Evolutionary conservation across 2,329 filamentous ascomycete species (phyloP).

Genomic region (Colletotrichum tropicicola): DNA sequence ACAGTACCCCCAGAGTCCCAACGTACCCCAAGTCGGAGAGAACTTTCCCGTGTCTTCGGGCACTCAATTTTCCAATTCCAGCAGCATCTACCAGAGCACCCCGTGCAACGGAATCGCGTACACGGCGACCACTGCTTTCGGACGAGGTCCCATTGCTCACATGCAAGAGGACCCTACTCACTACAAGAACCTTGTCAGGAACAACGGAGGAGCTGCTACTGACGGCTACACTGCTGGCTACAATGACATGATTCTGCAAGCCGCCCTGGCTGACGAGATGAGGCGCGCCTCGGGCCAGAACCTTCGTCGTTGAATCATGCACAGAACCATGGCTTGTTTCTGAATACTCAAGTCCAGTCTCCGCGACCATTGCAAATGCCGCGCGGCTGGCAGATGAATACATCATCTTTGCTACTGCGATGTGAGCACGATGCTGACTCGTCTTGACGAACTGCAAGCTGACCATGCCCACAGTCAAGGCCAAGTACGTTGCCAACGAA

Average conservation of each 20-base stretch:
- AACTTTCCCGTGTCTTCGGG: constrained; percentile 36
- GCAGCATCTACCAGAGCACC: constrained; percentile 60
- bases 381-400: constrained; percentile 12
- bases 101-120: constrained; percentile 41
- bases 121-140: constrained; percentile 25
- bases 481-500: background rate
- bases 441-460: background rate
- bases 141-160: constrained; percentile 19
- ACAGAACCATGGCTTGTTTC: background rate
- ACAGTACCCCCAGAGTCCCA: constrained; percentile 26
- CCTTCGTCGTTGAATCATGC: constrained; percentile 14
- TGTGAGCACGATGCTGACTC: constrained; percentile 6
- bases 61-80: constrained; percentile 56
- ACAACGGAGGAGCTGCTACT: constrained; percentile 28
- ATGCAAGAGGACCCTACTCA: constrained; percentile 29
- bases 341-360: constrained; percentile 1
- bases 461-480: background rate
- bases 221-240: constrained; percentile 31
- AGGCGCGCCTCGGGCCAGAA: constrained; percentile 19
- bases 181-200: constrained; percentile 31
- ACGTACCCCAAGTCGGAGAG: constrained; percentile 31
- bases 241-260: constrained; percentile 29
- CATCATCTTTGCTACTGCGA: constrained; percentile 20
- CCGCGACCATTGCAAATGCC: background rate
- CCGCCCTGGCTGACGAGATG: constrained; percentile 25